These are phyloP conservation scores for Oxytropis ochrocephala DNA, from an alignment of 306 rosid species.

Conservation along the genomic window DNA sequence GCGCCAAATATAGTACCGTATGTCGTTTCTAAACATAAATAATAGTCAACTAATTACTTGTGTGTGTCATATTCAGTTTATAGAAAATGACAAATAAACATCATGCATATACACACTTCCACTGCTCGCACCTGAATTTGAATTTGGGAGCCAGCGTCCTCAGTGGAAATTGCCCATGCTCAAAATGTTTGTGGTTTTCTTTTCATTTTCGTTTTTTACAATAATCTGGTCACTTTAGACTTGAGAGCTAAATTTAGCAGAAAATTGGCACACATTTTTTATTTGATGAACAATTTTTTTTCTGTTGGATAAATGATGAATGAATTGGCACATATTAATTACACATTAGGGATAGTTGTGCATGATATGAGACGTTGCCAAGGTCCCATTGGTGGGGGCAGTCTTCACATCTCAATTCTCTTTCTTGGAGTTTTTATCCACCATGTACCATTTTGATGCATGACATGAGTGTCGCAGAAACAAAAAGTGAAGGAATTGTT, in stretches of 20 bases:
- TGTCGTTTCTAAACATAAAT: neutral
- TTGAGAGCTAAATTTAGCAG: neutral
- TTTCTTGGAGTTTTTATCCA: slow-evolving; percentile 6
- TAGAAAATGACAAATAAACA: too few relatives aligned
- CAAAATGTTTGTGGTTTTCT: neutral
- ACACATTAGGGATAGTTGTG: neutral
- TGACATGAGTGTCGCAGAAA: slow-evolving; percentile 17
- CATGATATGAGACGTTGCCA: neutral
- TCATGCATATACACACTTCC: too few relatives aligned
- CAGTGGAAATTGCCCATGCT: too few relatives aligned
- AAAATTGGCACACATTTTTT: neutral
- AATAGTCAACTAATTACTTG: too few relatives aligned
- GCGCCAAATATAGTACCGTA: neutral
- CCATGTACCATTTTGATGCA: slow-evolving; percentile 10
- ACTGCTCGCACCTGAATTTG: too few relatives aligned
- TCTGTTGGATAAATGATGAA: too few relatives aligned
- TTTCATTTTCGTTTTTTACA: neutral
- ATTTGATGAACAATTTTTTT: too few relatives aligned
- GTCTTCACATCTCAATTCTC: neutral
- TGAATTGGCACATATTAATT: too few relatives aligned
- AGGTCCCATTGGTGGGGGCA: slow-evolving; percentile 41
- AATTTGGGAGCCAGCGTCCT: too few relatives aligned
- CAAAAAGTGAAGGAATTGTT: slow-evolving; percentile 39
- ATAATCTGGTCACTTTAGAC: neutral
- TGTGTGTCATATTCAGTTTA: too few relatives aligned